A percentile compares a stretch with the other conserved stretches of the same genome.
These are phyloP conservation scores for Leptodermis oblonga DNA, from an alignment of 257 asterid genomes.

Conservation along the genomic window DNA sequence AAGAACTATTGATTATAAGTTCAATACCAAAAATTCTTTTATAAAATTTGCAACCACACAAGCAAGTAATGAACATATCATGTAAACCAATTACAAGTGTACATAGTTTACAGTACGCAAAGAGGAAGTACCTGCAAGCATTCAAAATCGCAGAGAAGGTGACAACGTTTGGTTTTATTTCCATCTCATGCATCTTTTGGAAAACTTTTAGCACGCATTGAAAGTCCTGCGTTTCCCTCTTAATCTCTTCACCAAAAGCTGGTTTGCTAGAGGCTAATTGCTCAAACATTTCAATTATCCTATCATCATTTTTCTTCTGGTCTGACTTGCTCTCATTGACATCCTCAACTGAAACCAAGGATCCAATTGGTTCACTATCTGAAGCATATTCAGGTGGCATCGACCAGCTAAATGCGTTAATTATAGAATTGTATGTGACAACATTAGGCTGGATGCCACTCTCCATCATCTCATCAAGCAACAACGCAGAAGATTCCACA, in stretches of 20 bases:
- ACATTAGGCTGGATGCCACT: conserved; percentile 92
- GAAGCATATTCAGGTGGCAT: conserved; percentile 27
- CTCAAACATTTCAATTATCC: conserved; percentile 52
- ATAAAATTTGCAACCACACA: background rate
- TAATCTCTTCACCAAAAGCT: conserved; percentile 28
- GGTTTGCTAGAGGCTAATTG: conserved; percentile 57
- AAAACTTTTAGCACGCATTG: conserved; percentile 69
- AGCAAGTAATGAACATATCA: background rate
- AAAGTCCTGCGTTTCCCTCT: conserved; percentile 48
- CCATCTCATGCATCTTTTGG: conserved; percentile 82
- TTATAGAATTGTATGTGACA: conserved; percentile 88
- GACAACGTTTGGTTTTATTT: conserved; percentile 92
- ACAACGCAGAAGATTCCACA: conserved; percentile 66
- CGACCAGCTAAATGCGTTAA: conserved; percentile 79
- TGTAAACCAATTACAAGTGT: background rate
- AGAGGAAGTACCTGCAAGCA: conserved; percentile 76
- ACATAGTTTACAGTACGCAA: background rate
- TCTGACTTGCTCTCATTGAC: conserved; percentile 23
- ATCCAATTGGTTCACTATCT: conserved; percentile 29
- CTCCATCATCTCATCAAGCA: conserved; percentile 88
- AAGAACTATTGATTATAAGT: background rate
- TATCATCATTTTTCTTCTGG: conserved; percentile 38
- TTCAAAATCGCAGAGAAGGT: conserved; percentile 91
- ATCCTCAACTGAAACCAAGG: conserved; percentile 23
- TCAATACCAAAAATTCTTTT: background rate